These are phyloP conservation scores for Aspergillus luchuensis DNA, from an alignment of 2,329 filamentous ascomycete species.

Conservation along the genomic window DNA sequence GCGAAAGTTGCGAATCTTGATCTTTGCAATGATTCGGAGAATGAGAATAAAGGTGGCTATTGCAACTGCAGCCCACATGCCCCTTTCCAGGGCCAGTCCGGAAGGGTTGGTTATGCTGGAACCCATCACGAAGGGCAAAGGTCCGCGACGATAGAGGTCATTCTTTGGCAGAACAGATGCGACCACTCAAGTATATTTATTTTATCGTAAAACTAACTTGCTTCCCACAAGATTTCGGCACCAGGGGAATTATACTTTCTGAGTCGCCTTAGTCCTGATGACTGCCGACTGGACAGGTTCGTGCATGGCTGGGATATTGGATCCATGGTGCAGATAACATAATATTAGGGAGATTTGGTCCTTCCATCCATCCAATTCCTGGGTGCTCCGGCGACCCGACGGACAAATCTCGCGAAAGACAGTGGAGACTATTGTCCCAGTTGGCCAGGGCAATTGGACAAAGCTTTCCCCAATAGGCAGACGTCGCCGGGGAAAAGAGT, in stretches of 20 bases:
- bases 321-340: slow-evolving; percentile 9
- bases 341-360: slow-evolving; percentile 2
- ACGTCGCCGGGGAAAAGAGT: neutral
- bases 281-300: neutral
- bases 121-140: slow-evolving; percentile 1
- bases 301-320: slow-evolving; percentile 1
- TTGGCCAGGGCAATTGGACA: neutral
- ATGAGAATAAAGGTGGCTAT: slow-evolving; percentile 30
- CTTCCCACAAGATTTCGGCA: neutral
- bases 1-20: slow-evolving; percentile 32
- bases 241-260: neutral
- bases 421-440: neutral
- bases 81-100: slow-evolving; percentile 27
- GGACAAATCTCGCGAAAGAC: neutral
- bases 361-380: neutral
- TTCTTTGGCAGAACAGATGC: neutral
- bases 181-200: slow-evolving; percentile 1
- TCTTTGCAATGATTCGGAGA: slow-evolving; percentile 31
- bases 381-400: neutral
- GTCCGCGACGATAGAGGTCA: neutral
- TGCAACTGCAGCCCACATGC: slow-evolving; percentile 32
- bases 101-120: slow-evolving; percentile 9
- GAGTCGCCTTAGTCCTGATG: neutral
- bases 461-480: neutral
- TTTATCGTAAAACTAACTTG: neutral